These are phyloP conservation scores for Talaromyces sp. DNA, from an alignment of 2,329 filamentous ascomycete genomes.

Conservation along the genomic window DNA sequence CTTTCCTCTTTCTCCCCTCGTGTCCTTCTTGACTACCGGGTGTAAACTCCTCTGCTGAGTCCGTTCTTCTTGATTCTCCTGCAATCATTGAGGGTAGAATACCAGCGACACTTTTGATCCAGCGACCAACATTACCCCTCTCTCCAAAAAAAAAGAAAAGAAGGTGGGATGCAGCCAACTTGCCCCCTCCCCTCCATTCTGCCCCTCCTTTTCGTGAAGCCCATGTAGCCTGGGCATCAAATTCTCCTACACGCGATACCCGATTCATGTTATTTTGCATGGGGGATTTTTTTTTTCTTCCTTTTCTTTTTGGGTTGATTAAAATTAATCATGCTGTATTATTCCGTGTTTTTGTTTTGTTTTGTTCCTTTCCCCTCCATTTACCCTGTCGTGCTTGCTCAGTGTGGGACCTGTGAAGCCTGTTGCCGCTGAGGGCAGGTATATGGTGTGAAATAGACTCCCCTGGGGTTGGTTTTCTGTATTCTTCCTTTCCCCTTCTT, in stretches of 20 bases:
- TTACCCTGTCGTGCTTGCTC: background rate
- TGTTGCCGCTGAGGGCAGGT: slow-evolving; percentile 5
- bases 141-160: background rate
- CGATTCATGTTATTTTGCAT: slow-evolving; percentile 12
- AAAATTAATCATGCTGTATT: background rate
- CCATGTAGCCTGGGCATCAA: slow-evolving; percentile 4
- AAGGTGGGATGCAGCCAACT: slow-evolving; percentile 18
- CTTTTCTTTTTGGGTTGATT: background rate
- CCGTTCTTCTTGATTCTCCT: background rate
- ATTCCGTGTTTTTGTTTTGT: background rate
- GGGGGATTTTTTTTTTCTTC: background rate
- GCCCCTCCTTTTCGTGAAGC: slow-evolving; percentile 13
- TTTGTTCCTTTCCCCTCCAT: background rate
- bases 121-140: too few relatives aligned
- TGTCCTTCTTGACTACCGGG: background rate
- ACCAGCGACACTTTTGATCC: too few relatives aligned
- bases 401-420: slow-evolving; percentile 3
- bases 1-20: background rate
- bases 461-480: slow-evolving; percentile 4
- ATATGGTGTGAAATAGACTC: slow-evolving; percentile 10
- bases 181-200: background rate
- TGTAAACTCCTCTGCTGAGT: background rate
- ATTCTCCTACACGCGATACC: slow-evolving; percentile 17
- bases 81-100: too few relatives aligned
- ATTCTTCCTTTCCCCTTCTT: slow-evolving; percentile 2